phyloP scores from a whole-genome alignment of 208 protist genomes.

The Strigomonas galati region DNA sequence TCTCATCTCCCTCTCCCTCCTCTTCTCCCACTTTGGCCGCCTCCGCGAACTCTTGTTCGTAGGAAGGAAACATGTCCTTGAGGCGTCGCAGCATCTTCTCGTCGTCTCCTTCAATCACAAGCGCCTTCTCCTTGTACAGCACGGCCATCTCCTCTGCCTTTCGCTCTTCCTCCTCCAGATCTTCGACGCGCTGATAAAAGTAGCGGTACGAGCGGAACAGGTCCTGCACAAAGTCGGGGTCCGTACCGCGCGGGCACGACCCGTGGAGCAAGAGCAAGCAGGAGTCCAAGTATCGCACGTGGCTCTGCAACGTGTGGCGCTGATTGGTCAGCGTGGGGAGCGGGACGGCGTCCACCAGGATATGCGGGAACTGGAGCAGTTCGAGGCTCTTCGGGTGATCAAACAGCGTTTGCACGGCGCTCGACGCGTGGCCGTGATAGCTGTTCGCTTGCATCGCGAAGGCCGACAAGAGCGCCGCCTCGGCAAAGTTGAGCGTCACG shows the following conservation, averaged over 20 bases:
- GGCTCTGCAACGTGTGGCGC: conserved; percentile 38
- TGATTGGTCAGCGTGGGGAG: conserved; percentile 20
- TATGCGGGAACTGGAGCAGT: conserved; percentile 64
- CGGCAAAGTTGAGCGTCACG: conserved; percentile 72
- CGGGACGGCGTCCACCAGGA: conserved; percentile 23
- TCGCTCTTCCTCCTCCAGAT: conserved; percentile 76
- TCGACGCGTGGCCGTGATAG: background rate
- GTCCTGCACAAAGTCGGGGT: conserved; percentile 55
- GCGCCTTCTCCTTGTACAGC: conserved; percentile 88
- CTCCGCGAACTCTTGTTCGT: conserved; percentile 82
- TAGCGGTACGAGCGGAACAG: conserved; percentile 64
- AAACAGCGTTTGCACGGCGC: conserved; percentile 34
- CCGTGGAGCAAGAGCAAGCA: conserved; percentile 59
- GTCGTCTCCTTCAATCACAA: conserved; percentile 90
- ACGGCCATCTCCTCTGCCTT: conserved; percentile 78
- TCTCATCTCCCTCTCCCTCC: conserved; percentile 18
- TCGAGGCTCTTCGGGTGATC: conserved; percentile 32
- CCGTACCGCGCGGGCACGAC: conserved; percentile 39
- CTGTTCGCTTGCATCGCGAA: conserved; percentile 60
- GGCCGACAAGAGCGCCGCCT: conserved; percentile 68
- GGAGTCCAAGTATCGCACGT: conserved; percentile 73
- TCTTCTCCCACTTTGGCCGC: conserved; percentile 21
- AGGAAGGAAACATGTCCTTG: conserved; percentile 92
- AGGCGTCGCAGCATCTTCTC: conserved; percentile 86
- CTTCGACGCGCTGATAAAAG: conserved; percentile 63